Base-by-base conservation (phyloP, 1,284 basidiomycete species). In the Puccinia coronata region DNA sequence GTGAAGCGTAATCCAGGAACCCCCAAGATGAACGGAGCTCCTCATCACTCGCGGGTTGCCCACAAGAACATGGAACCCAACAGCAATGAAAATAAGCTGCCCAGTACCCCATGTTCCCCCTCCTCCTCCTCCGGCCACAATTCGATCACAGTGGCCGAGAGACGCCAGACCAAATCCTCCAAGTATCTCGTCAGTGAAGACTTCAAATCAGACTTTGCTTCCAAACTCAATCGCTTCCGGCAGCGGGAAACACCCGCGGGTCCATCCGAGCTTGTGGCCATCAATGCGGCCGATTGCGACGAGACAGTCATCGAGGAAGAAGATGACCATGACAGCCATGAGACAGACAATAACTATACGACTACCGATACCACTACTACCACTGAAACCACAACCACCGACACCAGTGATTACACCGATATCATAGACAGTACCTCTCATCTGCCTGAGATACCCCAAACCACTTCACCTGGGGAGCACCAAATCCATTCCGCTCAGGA, bases 171-270 rank as follows among this genome's bases (percentile, higher is more conserved):
- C 16, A 41, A 69, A 43, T 23, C 34, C 39, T 69, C 65, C 9
- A 49, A 69, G 47, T 69, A 69, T 43, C 65, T 69, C 20, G 65
- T n/a, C 39, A 43, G 41, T 20, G 47, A 69, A 69, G 36, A 69
- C 47, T 69, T 69, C 39, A 69, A 69, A 43, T n/a, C 65, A 0
- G 65, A 69, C 28, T 69, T 69, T 31, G 65, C 65, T 25, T 41
- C 39, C 20, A 69, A 43, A 43, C 47, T 69, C 39, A 41, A 43
- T 23, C 39, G 47, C 4, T 23, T 69, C 11, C 65, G 65, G 23
- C 36, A 69, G 16, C 39, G 65, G 8, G 65, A 69, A n/a, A 43
- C 9, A 25, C 28, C 28, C 57, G 18, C 18, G 28, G 28, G 12
- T 31, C 18, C 28, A 1, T 16, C 57, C 57, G 28, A 34, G 18